These are phyloP conservation scores for Collybiopsis confluens DNA, from an alignment of 768 basidiomycete genomes.

Conservation along the genomic window DNA sequence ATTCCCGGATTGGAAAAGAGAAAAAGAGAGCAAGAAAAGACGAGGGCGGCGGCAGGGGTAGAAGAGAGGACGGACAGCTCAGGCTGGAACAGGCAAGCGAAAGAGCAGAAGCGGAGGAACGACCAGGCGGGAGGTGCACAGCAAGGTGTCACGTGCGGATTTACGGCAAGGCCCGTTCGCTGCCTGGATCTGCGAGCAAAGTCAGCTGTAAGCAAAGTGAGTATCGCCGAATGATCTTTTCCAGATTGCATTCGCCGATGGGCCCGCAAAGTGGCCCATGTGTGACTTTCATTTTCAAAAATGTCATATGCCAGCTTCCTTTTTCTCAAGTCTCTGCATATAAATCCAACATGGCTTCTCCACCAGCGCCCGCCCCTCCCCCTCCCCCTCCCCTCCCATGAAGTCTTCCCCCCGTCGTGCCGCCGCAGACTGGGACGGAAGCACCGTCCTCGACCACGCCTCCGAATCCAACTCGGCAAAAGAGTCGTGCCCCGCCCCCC, in stretches of 20 bases:
- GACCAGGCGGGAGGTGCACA: too few species aligned
- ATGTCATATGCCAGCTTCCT: constrained; percentile 2
- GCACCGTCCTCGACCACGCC: not conserved
- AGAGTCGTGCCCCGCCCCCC: not conserved
- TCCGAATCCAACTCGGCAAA: not conserved
- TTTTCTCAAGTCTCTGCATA: not conserved
- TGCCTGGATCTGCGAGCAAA: too few species aligned
- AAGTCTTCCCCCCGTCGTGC: not conserved
- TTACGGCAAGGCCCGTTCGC: too few species aligned
- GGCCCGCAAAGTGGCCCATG: not conserved
- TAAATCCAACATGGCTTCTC: not conserved
- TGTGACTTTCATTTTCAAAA: constrained; percentile 2
- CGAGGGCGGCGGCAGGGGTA: not conserved
- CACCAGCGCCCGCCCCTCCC: not conserved
- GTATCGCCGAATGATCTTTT: not conserved
- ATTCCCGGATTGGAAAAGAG: not conserved
- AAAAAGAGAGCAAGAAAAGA: not conserved
- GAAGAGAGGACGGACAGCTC: too few species aligned
- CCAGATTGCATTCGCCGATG: not conserved
- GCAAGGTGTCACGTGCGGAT: too few species aligned
- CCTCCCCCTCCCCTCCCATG: not conserved
- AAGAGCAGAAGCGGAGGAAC: too few species aligned
- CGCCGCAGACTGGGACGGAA: not conserved
- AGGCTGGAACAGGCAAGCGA: too few species aligned
- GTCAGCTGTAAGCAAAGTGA: too few species aligned